These are phyloP conservation scores for Cercophora samala DNA, from an alignment of 495 filamentous ascomycete species.

Conservation along the genomic window DNA sequence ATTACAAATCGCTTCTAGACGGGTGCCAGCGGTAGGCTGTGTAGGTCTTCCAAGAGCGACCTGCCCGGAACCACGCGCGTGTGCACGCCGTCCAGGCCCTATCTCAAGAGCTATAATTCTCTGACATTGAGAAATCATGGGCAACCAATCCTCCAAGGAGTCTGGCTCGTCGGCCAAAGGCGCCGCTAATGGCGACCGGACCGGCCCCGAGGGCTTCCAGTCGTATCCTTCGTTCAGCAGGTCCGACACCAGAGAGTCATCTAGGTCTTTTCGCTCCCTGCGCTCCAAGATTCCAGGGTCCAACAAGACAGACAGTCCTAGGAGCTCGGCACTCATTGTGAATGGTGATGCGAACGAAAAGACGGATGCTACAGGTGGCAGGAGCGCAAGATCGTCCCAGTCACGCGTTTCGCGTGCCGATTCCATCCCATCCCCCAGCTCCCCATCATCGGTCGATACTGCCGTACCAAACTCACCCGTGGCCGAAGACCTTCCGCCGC, in stretches of 20 bases:
- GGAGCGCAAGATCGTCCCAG: conserved; percentile 50
- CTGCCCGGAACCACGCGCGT: conserved; percentile 38
- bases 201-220: conserved; percentile 50
- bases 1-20: conserved; percentile 31
- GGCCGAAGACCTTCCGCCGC: conserved; percentile 68
- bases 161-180: conserved; percentile 46
- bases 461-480: conserved; percentile 34
- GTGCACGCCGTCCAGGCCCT: conserved; percentile 40
- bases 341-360: conserved; percentile 62
- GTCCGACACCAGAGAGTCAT: conserved; percentile 92
- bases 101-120: conserved; percentile 31
- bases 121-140: conserved; percentile 59
- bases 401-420: conserved; percentile 40
- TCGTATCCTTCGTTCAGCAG: conserved; percentile 89
- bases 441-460: conserved; percentile 39
- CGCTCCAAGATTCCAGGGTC: conserved; percentile 58
- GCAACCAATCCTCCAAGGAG: conserved; percentile 86
- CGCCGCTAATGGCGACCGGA: conserved; percentile 35
- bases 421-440: conserved; percentile 43
- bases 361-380: conserved; percentile 68
- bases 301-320: conserved; percentile 72
- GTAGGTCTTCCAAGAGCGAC: conserved; percentile 38
- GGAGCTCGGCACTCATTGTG: conserved; percentile 64
- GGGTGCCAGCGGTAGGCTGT: conserved; percentile 44
- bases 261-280: conserved; percentile 80